phyloP scores from a whole-genome alignment of 2,329 filamentous ascomycete species.

The Nemania serpens region DNA sequence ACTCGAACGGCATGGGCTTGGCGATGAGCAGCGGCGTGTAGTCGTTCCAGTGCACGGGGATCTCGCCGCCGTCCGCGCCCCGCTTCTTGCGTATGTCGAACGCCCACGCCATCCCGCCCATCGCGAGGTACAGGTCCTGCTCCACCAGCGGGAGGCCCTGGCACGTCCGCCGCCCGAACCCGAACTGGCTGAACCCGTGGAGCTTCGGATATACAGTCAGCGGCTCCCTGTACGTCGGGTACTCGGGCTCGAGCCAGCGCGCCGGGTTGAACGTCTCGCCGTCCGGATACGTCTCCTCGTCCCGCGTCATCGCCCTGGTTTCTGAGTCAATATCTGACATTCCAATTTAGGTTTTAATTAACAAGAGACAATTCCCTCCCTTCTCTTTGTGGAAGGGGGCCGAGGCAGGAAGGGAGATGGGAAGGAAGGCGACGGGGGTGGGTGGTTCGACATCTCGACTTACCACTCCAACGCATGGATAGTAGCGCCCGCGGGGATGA shows the following conservation, averaged over 20 bases:
- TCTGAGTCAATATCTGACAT: constrained; percentile 13
- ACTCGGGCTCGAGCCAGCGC: constrained; percentile 45
- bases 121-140: constrained; percentile 47
- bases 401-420: not conserved
- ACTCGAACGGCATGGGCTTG: constrained; percentile 48
- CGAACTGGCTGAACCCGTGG: constrained; percentile 52
- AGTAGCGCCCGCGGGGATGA: constrained; percentile 56
- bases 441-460: constrained; percentile 17
- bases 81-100: constrained; percentile 42
- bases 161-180: constrained; percentile 57
- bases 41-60: constrained; percentile 51
- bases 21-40: constrained; percentile 51
- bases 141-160: constrained; percentile 50
- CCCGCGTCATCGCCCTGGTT: constrained; percentile 50
- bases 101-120: constrained; percentile 46
- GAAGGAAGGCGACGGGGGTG: no score
- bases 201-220: constrained; percentile 46
- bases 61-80: constrained; percentile 33
- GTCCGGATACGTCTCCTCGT: constrained; percentile 47
- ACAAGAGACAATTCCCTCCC: no score
- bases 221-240: constrained; percentile 48
- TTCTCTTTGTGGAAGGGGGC: not conserved
- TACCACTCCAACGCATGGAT: constrained; percentile 59
- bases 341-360: not conserved
- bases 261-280: constrained; percentile 47